A percentile compares a stretch with the other conserved stretches of the same genome.
phyloP scores from a whole-genome alignment of 2,329 filamentous ascomycete species.

The Trichoderma polysporum region DNA sequence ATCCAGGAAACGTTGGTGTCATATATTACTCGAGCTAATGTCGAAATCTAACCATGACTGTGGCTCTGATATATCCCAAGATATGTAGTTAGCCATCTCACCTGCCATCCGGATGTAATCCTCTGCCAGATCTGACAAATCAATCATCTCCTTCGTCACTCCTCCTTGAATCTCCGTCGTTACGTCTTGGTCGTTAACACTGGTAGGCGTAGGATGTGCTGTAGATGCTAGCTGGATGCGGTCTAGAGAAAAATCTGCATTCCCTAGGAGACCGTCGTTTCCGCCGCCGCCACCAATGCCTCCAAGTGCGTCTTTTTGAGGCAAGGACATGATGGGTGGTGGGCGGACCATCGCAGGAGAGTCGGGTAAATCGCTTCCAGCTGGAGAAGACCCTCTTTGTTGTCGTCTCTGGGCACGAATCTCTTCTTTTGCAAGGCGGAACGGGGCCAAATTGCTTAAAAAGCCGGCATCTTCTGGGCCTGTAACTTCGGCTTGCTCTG shows the following conservation, averaged over 20 bases:
- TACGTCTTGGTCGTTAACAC: background rate
- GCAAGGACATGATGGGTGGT: slow-evolving; percentile 13
- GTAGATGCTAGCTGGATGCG: slow-evolving; percentile 13
- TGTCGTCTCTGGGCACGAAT: background rate
- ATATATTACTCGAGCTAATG: slow-evolving; percentile 9
- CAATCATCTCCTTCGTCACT: background rate
- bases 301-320: background rate
- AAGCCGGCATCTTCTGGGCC: slow-evolving; percentile 8
- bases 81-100: slow-evolving; percentile 15
- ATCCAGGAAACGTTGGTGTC: background rate
- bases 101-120: slow-evolving; percentile 16
- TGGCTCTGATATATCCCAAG: slow-evolving; percentile 15
- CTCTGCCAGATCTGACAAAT: background rate
- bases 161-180: background rate
- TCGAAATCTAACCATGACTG: slow-evolving; percentile 12
- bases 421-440: slow-evolving; percentile 12
- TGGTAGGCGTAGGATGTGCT: slow-evolving; percentile 1
- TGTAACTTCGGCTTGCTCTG: slow-evolving; percentile 5
- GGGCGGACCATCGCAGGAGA: background rate
- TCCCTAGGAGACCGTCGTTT: background rate
- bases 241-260: background rate
- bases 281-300: background rate
- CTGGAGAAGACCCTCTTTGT: background rate
- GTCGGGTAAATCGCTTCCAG: background rate
- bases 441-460: background rate